phyloP scores from a whole-genome alignment of 345 rosid species.

The Sisymbrium altissimum region DNA sequence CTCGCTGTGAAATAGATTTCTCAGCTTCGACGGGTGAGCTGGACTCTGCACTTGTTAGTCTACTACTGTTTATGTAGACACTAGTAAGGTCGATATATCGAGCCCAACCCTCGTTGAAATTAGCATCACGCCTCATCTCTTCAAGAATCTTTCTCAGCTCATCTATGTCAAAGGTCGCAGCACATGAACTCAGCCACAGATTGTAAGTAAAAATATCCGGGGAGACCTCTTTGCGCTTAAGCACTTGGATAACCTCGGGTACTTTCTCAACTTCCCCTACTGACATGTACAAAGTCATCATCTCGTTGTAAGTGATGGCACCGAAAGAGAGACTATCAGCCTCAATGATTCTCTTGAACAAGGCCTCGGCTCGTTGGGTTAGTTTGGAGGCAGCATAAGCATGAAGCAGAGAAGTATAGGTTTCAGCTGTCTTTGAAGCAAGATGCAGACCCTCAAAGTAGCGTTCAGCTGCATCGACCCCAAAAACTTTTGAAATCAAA shows the following conservation, averaged over 20 bases:
- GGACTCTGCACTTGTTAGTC: constrained; percentile 43
- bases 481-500: constrained; percentile 83
- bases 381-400: constrained; percentile 62
- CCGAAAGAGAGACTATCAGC: constrained; percentile 43
- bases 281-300: constrained; percentile 95
- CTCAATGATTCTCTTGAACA: constrained; percentile 55
- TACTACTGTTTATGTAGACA: constrained; percentile 53
- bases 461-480: constrained; percentile 84
- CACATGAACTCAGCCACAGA: constrained; percentile 87
- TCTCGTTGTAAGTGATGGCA: constrained; percentile 80
- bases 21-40: constrained; percentile 56
- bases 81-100: constrained; percentile 51
- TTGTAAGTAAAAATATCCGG: constrained; percentile 85
- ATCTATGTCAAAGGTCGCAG: constrained; percentile 56
- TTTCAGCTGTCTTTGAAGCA: constrained; percentile 60
- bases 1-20: constrained; percentile 64
- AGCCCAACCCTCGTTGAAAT: constrained; percentile 54
- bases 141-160: constrained; percentile 57
- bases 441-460: constrained; percentile 68
- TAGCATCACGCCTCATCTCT: constrained; percentile 57
- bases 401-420: constrained; percentile 92
- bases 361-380: constrained; percentile 59
- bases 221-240: constrained; percentile 54
- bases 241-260: constrained; percentile 45
- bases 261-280: constrained; percentile 84